Base-by-base conservation (phyloP, 129 eudicot species). In the Sambucus nigra region DNA sequence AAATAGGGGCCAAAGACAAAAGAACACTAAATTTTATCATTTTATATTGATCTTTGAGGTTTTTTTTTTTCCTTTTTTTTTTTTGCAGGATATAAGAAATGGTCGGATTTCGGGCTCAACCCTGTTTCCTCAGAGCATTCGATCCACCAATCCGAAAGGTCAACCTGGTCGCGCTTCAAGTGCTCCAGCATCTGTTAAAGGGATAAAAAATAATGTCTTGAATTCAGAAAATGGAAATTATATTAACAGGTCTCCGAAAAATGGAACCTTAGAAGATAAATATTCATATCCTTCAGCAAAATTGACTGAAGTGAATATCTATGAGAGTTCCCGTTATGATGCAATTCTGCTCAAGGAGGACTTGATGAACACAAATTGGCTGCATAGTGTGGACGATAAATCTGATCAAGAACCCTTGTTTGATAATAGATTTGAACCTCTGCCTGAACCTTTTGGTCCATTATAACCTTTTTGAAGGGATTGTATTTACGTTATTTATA, bases 371-470 rank as follows among this genome's bases (percentile, higher is more conserved):
- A 76, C 99, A 7, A 91, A 81, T 63, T 91, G 99, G 99, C 62
- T 91, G 69, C 95, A 77, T 59, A 76, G 86, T 60, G 65, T 73
- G 1, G 99, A 91, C 55, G 98, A 76, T 46, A 89, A 84, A 65
- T 69, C 74, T 51, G 98, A 91, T 41, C 94, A 82, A 63, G 74
- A 70, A 44, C 58, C 74, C 47, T 71, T 91, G 51, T 86, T 91
- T 73, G 95, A 82, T 47, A 60, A 77, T 22, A 95, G 99, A 18
- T 82, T 91, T 19, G 99, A 85, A 69, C 58, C 77, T 18, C 80
- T 85, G 17, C 99, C 99, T 0, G 99, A 91, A 69, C 99, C 99
- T 8, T 89, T 89, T 66, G 85, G 75, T 35, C 88, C 94, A 25
- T 63, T 81, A 60, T 81, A 81, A 77, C 74, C 69, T 41, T 55